Conservation (phyloP, 305 asterid species). For the Fraxinus paxiana region DNA sequence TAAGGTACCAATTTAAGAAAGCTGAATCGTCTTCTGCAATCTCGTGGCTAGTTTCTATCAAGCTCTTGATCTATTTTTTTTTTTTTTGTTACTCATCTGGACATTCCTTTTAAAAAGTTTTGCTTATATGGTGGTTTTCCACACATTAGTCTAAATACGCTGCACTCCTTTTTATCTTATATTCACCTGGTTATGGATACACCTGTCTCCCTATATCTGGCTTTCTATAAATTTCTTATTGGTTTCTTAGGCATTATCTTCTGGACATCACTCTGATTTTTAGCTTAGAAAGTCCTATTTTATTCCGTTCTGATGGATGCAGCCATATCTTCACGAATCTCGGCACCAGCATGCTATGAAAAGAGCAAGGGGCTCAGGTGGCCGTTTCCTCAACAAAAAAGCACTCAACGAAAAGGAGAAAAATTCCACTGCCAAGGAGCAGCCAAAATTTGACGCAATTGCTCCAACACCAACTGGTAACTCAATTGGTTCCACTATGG, state of each 20-base stretch:
- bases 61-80: neutral
- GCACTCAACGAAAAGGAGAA: neutral
- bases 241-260: neutral
- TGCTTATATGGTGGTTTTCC: neutral
- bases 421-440: slow-evolving; percentile 26
- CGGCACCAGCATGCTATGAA: slow-evolving; percentile 71
- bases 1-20: neutral
- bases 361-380: slow-evolving; percentile 76
- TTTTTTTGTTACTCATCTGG: neutral
- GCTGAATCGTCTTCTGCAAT: neutral
- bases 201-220: neutral
- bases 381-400: slow-evolving; percentile 74
- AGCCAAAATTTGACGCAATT: slow-evolving; percentile 28
- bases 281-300: slow-evolving; percentile 6
- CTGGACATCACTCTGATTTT: neutral
- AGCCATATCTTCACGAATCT: slow-evolving; percentile 86
- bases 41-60: neutral
- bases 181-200: neutral
- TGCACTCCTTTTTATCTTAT: neutral
- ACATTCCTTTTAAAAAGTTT: neutral
- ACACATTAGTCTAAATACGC: neutral
- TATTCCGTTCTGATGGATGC: slow-evolving; percentile 13
- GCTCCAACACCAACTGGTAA: slow-evolving; percentile 30
- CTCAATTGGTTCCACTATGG: slow-evolving; percentile 35
- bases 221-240: neutral